Evolutionary conservation across 306 rosid species (phyloP), one percentile per base, ranked within the genome.

Genomic region (Rosa multiflora): DNA sequence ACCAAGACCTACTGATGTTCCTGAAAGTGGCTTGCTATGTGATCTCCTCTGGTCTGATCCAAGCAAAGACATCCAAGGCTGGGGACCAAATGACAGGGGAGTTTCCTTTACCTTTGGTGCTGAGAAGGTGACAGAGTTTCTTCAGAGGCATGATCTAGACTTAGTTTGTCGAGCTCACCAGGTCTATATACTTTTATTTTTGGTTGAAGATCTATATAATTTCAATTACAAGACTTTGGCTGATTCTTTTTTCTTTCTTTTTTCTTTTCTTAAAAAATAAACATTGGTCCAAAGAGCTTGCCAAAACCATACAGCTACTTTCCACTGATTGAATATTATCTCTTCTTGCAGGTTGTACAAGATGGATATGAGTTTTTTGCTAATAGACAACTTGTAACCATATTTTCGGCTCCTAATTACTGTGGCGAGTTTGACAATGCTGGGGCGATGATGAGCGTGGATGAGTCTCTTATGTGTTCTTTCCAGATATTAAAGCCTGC

Each of bases 1-100:
- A 56, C 84, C 49, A 2, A 88, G 97, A 13, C 98, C 98, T 2
- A 37, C 80, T 61, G 92, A 89, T 73, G 93, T 94, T 21, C 97
- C 97, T 12, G 98, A 89, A 2, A 47, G 52, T 14, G 98, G 97
- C 68, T 83, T 94, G 58, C 81, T 94, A 4, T 91, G 97, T 87
- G 98, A 94, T 68, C 90, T 94, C 53, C 87, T 92, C 26, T 94
- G 97, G 98, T 94, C 97, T 32, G 97, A 94, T 85, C 98, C 97
- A 10, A 53, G 90, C 69, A 70, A 76, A 61, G 90, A 91, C 3
- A 76, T 82, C 66, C 74, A 62, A 23, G 98, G 95, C 20, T 94
- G 97, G 98, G 95, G 93, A 75, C 83, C 46, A 6, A 94, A 83
- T 42, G 98, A 92, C 0, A 90, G 98, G 52, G 97, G 97, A 49